Conservation (phyloP, 2,329 filamentous ascomycete genomes). For the Trichoderma breve region DNA sequence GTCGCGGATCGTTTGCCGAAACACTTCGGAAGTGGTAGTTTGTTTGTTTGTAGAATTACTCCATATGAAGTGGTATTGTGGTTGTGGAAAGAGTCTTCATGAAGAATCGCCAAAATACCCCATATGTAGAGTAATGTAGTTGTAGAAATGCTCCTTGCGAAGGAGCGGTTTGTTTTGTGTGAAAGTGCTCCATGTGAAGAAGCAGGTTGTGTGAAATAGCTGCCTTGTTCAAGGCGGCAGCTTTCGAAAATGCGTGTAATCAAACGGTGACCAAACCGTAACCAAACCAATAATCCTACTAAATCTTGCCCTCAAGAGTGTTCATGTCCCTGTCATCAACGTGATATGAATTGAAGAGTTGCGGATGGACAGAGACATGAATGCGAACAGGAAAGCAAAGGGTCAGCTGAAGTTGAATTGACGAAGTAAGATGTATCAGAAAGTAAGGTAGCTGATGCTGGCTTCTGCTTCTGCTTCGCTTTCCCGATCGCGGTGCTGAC, state of each 20-base stretch:
- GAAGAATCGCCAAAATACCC: background rate
- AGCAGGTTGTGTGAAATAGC: background rate
- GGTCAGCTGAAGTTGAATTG: background rate
- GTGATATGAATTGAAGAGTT: background rate
- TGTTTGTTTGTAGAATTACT: background rate
- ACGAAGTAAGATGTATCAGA: background rate
- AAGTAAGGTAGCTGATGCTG: background rate
- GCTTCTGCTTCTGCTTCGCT: background rate
- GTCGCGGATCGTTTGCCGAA: background rate
- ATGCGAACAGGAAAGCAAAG: background rate
- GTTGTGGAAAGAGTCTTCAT: background rate
- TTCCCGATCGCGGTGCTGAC: slow-evolving; percentile 7
- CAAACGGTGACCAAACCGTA: background rate
- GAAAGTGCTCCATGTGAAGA: background rate
- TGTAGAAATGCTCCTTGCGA: background rate
- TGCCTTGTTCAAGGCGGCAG: background rate
- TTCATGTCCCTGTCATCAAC: background rate
- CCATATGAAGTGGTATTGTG: background rate
- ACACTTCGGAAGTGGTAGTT: background rate
- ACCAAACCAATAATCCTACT: background rate
- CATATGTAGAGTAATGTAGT: background rate
- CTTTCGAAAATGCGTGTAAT: background rate
- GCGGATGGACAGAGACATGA: background rate
- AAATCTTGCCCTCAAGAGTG: background rate
- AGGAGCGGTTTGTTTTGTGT: background rate